phyloP scores from a whole-genome alignment of 2,329 filamentous ascomycete genomes.

The Epichloe brachyelytri region DNA sequence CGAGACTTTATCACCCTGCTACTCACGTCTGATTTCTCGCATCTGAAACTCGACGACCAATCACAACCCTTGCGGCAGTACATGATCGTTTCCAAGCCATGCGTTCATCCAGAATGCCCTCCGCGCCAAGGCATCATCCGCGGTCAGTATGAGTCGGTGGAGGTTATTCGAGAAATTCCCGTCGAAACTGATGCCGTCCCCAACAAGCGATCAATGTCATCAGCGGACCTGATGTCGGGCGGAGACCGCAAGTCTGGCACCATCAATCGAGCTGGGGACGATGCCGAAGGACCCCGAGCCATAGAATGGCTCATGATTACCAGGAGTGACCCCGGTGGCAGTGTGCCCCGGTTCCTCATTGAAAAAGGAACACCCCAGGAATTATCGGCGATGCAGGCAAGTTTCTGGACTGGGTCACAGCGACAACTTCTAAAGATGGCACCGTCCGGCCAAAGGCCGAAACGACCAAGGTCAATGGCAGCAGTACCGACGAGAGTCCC shows the following conservation, averaged over 20 bases:
- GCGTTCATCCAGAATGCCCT: slow-evolving; percentile 61
- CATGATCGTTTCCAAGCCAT: slow-evolving; percentile 80
- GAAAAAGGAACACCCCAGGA: slow-evolving; percentile 74
- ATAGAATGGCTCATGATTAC: slow-evolving; percentile 93
- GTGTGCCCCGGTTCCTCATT: slow-evolving; percentile 81
- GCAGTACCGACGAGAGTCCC: too few species aligned
- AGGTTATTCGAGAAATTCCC: slow-evolving; percentile 76
- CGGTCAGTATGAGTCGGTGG: slow-evolving; percentile 81
- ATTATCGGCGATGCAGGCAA: slow-evolving; percentile 70
- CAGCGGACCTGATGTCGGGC: slow-evolving; percentile 17
- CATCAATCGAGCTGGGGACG: slow-evolving; percentile 13
- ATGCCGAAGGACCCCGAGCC: slow-evolving; percentile 20
- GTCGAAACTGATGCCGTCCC: slow-evolving; percentile 27
- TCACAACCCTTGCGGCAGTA: slow-evolving; percentile 44
- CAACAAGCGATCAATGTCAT: slow-evolving; percentile 20
- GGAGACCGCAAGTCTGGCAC: slow-evolving; percentile 14
- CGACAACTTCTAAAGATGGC: slow-evolving; percentile 20
- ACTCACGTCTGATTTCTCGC: slow-evolving; percentile 49
- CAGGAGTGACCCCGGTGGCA: slow-evolving; percentile 76
- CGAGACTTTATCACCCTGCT: slow-evolving; percentile 78
- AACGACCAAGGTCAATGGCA: not conserved
- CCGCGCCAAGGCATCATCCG: slow-evolving; percentile 61
- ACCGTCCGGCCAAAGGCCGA: not conserved
- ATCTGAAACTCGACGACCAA: slow-evolving; percentile 18
- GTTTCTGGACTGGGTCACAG: slow-evolving; percentile 61